A percentile compares a stretch with the other conserved stretches of the same genome.
phyloP scores from a whole-genome alignment of 1,284 basidiomycete genomes.

The Apiotrichum mycotoxinovorans region DNA sequence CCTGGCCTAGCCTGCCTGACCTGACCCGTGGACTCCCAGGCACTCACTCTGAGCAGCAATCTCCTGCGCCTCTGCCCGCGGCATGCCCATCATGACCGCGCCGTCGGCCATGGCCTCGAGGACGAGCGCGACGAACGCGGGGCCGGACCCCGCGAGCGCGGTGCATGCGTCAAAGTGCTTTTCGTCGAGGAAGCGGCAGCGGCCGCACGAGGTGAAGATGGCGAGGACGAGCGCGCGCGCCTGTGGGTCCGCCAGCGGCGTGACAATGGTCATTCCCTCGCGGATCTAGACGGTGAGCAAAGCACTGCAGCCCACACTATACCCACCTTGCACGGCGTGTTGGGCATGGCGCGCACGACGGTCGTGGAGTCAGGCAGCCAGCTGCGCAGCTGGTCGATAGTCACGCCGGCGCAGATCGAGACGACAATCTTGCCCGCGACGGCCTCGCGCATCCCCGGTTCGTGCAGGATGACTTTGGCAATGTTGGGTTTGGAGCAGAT shows the following conservation, averaged over 20 bases:
- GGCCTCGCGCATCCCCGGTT: constrained; percentile 79
- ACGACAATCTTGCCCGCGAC: constrained; percentile 86
- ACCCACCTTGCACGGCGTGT: constrained; percentile 89
- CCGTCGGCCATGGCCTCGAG: constrained; percentile 99
- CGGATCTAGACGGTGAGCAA: constrained; percentile 64
- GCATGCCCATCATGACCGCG: constrained; percentile 99
- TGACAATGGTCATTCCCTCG: constrained; percentile 93
- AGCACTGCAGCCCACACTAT: neutral
- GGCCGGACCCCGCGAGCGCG: constrained; percentile 90
- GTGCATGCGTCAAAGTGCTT: constrained; percentile 99
- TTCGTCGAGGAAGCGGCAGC: constrained; percentile 89
- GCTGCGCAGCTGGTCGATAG: constrained; percentile 70
- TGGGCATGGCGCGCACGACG: constrained; percentile 96
- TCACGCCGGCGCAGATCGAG: constrained; percentile 94
- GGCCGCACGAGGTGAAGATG: constrained; percentile 92
- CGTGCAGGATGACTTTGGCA: constrained; percentile 68
- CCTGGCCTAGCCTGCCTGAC: too few relatives aligned
- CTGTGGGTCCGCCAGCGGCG: constrained; percentile 49
- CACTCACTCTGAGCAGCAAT: constrained; percentile 88
- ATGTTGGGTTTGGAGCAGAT: constrained; percentile 94
- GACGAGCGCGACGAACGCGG: constrained; percentile 94
- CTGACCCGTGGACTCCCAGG: neutral
- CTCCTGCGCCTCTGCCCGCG: constrained; percentile 87
- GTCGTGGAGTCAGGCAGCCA: constrained; percentile 75
- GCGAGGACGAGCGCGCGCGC: constrained; percentile 77